Percentiles rank a stretch among this genome's conserved stretches.
Conservation (phyloP, 164 flowering plant genomes). For the Magnolia kwangsiensis region DNA sequence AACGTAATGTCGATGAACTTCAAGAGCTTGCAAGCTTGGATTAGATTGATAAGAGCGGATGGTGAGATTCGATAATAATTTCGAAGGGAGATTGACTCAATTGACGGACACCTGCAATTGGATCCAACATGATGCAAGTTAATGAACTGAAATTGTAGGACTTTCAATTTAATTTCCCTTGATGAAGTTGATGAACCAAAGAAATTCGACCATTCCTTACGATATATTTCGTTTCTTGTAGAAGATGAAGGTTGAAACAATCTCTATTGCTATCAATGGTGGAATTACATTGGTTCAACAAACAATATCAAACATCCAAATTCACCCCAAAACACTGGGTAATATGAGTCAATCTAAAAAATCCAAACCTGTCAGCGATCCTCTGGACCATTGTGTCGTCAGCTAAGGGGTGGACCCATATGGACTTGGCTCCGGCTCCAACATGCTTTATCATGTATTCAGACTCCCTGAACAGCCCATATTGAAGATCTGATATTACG, state of each 20-base stretch:
- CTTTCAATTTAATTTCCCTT: too few relatives aligned
- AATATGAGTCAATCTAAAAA: background rate
- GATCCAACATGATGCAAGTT: background rate
- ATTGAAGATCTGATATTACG: background rate
- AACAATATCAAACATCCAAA: too few relatives aligned
- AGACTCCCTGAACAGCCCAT: background rate
- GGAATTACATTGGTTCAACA: too few relatives aligned
- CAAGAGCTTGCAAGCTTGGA: background rate
- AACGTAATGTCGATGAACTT: background rate
- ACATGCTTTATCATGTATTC: background rate
- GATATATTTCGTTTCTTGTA: too few relatives aligned
- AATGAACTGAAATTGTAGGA: too few relatives aligned
- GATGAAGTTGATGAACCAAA: too few relatives aligned
- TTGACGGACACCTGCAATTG: background rate
- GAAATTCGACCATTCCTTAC: too few relatives aligned
- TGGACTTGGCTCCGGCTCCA: background rate
- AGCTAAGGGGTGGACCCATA: background rate
- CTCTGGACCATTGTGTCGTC: background rate
- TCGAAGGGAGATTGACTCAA: background rate
- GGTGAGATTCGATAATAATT: background rate
- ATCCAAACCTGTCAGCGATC: background rate
- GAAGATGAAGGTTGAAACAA: too few relatives aligned
- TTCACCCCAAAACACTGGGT: too few relatives aligned
- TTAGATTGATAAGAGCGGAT: background rate
- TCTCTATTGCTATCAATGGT: too few relatives aligned